Conservation (phyloP, 164 flowering plant genomes). For the Warburgia ugandensis region DNA sequence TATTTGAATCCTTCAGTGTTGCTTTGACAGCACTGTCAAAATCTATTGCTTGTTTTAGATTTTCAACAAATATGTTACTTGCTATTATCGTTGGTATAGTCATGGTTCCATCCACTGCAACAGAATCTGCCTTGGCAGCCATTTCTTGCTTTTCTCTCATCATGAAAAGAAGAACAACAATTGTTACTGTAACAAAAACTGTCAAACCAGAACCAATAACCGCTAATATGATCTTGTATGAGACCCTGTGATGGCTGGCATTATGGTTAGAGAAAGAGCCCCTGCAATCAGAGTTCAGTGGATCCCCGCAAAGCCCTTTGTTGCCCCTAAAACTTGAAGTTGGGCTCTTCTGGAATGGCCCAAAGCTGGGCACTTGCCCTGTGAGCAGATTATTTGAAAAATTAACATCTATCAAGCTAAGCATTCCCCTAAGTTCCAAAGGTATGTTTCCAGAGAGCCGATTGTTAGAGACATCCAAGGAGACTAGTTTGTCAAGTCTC, state of each 20-base stretch:
- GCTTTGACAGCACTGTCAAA: slow-evolving; percentile 79
- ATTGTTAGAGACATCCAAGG: slow-evolving; percentile 81
- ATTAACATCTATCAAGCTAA: slow-evolving; percentile 86
- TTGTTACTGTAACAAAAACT: slow-evolving; percentile 63
- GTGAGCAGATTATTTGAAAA: slow-evolving; percentile 73
- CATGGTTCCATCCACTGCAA: slow-evolving; percentile 28
- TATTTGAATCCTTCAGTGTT: slow-evolving; percentile 76
- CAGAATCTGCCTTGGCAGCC: slow-evolving; percentile 41
- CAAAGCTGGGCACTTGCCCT: slow-evolving; percentile 73
- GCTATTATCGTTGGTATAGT: slow-evolving; percentile 53
- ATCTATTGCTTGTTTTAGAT: slow-evolving; percentile 82
- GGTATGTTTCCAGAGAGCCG: slow-evolving; percentile 81
- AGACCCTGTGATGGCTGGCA: slow-evolving; percentile 56
- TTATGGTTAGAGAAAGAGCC: slow-evolving; percentile 19
- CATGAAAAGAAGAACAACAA: slow-evolving; percentile 83
- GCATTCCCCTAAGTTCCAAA: slow-evolving; percentile 65
- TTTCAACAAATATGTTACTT: slow-evolving; percentile 81
- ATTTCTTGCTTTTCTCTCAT: slow-evolving; percentile 91
- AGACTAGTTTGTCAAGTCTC: slow-evolving; percentile 84
- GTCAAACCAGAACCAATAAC: slow-evolving; percentile 91
- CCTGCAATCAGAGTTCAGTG: slow-evolving; percentile 49
- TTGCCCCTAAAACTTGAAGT: slow-evolving; percentile 73
- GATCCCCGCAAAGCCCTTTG: slow-evolving; percentile 87
- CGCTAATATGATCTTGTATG: slow-evolving; percentile 68
- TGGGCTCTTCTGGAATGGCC: slow-evolving; percentile 81